Conservation (phyloP, 768 basidiomycete species). For the Trichaptum fuscoviolaceum region DNA sequence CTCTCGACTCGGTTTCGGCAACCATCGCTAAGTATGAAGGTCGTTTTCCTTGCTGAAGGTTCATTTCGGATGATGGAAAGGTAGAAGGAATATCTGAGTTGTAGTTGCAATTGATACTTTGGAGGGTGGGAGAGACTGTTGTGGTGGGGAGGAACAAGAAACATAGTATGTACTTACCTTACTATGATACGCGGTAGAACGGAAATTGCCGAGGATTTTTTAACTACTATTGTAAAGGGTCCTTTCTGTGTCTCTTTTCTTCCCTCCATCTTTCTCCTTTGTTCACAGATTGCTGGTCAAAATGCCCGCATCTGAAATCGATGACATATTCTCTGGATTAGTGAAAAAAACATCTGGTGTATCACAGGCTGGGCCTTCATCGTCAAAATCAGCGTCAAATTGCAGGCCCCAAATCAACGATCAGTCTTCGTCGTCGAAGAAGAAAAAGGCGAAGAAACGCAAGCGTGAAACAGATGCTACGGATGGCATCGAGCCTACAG, state of each 20-base stretch:
- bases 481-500: constrained; percentile 3
- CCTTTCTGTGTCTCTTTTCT: no score
- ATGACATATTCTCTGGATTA: constrained; percentile 64
- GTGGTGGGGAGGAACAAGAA: no score
- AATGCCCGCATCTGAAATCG: constrained; percentile 71
- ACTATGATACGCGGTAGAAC: no score
- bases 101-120: no score
- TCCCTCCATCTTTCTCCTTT: no score
- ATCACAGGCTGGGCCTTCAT: not conserved
- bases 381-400: not conserved
- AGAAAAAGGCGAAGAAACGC: constrained; percentile 39
- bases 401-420: not conserved
- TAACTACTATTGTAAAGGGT: no score
- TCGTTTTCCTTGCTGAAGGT: no score
- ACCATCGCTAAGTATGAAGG: not conserved
- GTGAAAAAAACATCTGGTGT: not conserved
- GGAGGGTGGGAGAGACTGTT: no score
- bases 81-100: no score
- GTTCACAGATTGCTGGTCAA: constrained; percentile 2
- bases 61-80: no score
- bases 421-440: constrained; percentile 28
- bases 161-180: no score
- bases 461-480: constrained; percentile 19
- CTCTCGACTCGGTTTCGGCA: not conserved
- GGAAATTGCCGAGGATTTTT: no score